These are phyloP conservation scores for Cladosporium austrohemisphaericum DNA, from an alignment of 2,329 filamentous ascomycete genomes.

Conservation along the genomic window DNA sequence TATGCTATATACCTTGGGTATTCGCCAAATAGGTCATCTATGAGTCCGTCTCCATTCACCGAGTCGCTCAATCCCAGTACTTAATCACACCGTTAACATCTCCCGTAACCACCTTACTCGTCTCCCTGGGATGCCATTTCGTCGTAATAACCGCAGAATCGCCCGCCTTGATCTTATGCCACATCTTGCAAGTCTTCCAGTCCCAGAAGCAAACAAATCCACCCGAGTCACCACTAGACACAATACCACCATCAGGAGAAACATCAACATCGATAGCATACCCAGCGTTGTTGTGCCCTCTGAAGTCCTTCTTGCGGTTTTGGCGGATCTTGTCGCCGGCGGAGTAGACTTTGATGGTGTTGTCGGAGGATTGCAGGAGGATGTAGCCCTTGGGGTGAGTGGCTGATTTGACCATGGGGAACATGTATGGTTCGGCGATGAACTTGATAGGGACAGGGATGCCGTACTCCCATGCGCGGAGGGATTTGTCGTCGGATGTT, in stretches of 20 bases:
- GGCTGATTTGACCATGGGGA: constrained; percentile 81
- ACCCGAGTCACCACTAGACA: constrained; percentile 79
- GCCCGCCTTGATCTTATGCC: constrained; percentile 86
- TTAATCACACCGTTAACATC: constrained; percentile 84
- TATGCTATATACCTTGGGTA: constrained; percentile 4
- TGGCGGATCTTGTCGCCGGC: constrained; percentile 94
- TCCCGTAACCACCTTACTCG: constrained; percentile 85
- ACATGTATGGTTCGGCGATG: constrained; percentile 97
- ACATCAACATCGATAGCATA: constrained; percentile 87
- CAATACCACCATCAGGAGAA: constrained; percentile 86
- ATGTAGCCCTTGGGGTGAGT: constrained; percentile 92
- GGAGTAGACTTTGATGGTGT: constrained; percentile 94
- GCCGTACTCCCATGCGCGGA: constrained; percentile 96
- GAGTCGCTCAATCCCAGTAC: constrained; percentile 72
- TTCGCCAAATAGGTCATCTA: neutral
- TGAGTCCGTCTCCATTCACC: neutral
- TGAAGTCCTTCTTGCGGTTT: constrained; percentile 94
- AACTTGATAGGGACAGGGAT: constrained; percentile 98
- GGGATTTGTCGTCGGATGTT: constrained; percentile 92
- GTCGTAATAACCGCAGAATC: constrained; percentile 80
- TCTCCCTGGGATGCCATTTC: constrained; percentile 97
- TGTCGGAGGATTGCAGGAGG: constrained; percentile 88
- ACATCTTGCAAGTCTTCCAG: constrained; percentile 99
- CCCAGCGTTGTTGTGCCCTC: constrained; percentile 92
- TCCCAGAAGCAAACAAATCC: constrained; percentile 97